Evolutionary conservation across 371 early-diverging fungal species (phyloP), one percentile per base, ranked within the genome.

Genomic region (Mortierella sp.): DNA sequence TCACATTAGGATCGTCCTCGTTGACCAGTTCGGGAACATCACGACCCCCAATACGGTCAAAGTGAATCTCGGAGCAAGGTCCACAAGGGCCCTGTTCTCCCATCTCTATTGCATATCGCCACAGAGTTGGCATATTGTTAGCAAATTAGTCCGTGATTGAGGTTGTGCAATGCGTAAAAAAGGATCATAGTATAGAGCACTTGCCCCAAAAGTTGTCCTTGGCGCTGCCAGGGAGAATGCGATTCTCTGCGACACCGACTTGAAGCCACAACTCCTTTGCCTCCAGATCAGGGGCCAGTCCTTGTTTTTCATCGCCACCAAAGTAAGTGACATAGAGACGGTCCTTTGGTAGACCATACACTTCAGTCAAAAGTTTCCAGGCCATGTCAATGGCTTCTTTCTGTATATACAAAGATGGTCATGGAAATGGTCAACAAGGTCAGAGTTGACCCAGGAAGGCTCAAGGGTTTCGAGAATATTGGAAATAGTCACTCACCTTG

Each of bases 71-170:
- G 49, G 95, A 94, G 86, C 99, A 99, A 34, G 99, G 99, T 43
- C 99, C 99, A 79, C 99, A 99, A n/a, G 99, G 99, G 24, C 99
- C 99, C 54, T 92, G 92, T 61, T 97, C 98, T 52, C 99, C 99
- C 99, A 99, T 99, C 88, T 99, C 96, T 72, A 47, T 47, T 22
- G 8, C 40, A 40, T 10, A 16, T 40, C 10, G 40, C 8, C 8
- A 40, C 8, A 40, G 40, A 16, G 16, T 40, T 40, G 16, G 8
- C 10, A 10, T 55, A 12, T n/a, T n/a, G n/a, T n/a, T n/a, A n/a
- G n/a, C n/a, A n/a, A n/a, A n/a, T n/a, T n/a, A n/a, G n/a, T n/a
- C n/a, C n/a, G n/a, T n/a, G n/a, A n/a, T n/a, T n/a, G n/a, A n/a
- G n/a, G n/a, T n/a, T n/a, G n/a, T n/a, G 17, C 19, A 17, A n/a